A percentile compares a stretch with the other conserved stretches of the same genome.
Conservation (phyloP, 2,329 filamentous ascomycete genomes). For the Diaporthe eres region DNA sequence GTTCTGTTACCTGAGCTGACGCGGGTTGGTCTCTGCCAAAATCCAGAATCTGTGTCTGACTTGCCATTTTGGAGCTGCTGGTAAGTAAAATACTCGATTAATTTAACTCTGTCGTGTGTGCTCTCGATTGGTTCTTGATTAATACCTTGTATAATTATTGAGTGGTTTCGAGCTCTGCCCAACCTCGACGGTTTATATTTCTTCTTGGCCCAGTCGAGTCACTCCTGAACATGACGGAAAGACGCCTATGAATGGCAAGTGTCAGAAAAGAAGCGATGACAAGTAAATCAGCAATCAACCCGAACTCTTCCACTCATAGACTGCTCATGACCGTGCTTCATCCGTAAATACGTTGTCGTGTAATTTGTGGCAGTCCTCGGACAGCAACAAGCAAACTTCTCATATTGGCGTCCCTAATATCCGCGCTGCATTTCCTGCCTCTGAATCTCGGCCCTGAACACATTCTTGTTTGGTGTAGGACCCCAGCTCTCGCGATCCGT, state of each 20-base stretch:
- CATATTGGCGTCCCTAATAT: not conserved
- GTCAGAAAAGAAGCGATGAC: not conserved
- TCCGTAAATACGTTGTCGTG: not conserved
- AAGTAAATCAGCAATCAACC: no score
- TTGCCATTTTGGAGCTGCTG: not conserved
- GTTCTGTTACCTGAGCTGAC: not conserved
- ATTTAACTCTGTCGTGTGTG: no score
- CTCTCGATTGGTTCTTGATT: not conserved
- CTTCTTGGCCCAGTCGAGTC: not conserved
- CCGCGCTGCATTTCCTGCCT: slow-evolving; percentile 48
- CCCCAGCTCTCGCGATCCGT: slow-evolving; percentile 51
- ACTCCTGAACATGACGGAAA: not conserved
- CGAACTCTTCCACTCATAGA: not conserved
- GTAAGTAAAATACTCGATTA: not conserved
- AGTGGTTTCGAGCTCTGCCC: not conserved
- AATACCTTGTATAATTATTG: fast-evolving
- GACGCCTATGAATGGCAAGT: no score
- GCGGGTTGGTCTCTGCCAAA: not conserved
- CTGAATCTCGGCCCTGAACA: slow-evolving; percentile 55
- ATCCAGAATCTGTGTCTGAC: not conserved
- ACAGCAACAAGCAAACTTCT: not conserved
- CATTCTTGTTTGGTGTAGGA: slow-evolving; percentile 49
- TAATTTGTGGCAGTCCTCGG: no score
- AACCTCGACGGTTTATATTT: not conserved
- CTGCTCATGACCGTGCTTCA: not conserved